Conservation (phyloP, 2,329 filamentous ascomycete species). For the Aspergillus neotritici region DNA sequence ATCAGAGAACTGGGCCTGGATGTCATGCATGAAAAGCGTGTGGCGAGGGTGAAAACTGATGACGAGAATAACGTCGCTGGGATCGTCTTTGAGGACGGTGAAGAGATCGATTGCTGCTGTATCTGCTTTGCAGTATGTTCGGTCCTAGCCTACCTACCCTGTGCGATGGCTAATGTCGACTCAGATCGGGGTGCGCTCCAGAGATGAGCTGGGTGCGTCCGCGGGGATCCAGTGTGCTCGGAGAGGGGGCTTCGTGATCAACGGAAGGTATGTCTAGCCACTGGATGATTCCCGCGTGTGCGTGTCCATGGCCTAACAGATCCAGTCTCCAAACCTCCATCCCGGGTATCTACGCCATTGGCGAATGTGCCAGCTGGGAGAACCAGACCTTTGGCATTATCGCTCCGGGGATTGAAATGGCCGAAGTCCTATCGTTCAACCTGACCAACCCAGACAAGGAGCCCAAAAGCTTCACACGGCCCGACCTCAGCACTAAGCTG, state of each 20-base stretch:
- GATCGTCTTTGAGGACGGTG: slow-evolving; percentile 74
- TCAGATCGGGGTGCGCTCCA: slow-evolving; percentile 70
- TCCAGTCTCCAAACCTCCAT: slow-evolving; percentile 60
- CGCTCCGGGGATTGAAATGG: slow-evolving; percentile 86
- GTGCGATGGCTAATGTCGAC: neutral
- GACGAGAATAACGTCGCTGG: slow-evolving; percentile 64
- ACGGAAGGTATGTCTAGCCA: slow-evolving; percentile 29
- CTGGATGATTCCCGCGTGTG: neutral
- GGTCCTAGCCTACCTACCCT: neutral
- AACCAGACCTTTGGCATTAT: slow-evolving; percentile 84
- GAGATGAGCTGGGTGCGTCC: slow-evolving; percentile 67
- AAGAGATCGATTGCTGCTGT: slow-evolving; percentile 68
- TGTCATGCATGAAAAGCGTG: slow-evolving; percentile 69
- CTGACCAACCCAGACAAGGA: slow-evolving; percentile 72
- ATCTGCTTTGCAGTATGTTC: slow-evolving; percentile 69
- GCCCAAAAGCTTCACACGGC: slow-evolving; percentile 66
- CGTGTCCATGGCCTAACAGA: no score
- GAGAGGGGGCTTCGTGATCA: slow-evolving; percentile 63
- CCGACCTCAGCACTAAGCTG: slow-evolving; percentile 84
- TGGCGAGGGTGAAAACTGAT: slow-evolving; percentile 65
- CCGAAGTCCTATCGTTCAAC: slow-evolving; percentile 85
- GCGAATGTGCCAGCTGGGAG: slow-evolving; percentile 87
- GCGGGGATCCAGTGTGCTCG: slow-evolving; percentile 68
- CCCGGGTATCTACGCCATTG: slow-evolving; percentile 75
- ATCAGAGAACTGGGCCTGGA: slow-evolving; percentile 73